Percentiles rank a stretch among this genome's conserved stretches.
Evolutionary conservation across 2,329 filamentous ascomycete species (phyloP).

Genomic region (Penicillium oxalicum): DNA sequence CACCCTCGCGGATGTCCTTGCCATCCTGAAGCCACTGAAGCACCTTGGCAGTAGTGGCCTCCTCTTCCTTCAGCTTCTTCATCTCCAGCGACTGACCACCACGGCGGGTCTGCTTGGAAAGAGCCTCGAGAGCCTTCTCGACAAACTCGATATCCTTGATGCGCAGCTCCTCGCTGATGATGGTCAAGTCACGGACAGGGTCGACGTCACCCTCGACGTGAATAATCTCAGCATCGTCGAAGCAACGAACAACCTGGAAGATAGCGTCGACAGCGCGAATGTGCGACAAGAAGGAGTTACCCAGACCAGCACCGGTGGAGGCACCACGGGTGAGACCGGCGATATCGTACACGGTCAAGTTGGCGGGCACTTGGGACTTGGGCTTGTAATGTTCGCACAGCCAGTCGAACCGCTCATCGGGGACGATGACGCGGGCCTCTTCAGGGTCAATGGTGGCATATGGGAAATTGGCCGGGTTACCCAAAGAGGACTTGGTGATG

Average conservation of each 20-base stretch:
- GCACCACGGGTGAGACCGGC: constrained; percentile 92
- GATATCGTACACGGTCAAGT: constrained; percentile 97
- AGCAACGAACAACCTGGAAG: constrained; percentile 93
- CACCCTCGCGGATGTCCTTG: constrained; percentile 87
- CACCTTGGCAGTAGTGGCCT: constrained; percentile 87
- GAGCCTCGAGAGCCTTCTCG: constrained; percentile 86
- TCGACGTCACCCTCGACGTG: constrained; percentile 99
- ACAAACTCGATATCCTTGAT: constrained; percentile 99
- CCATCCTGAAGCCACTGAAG: constrained; percentile 75
- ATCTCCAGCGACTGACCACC: constrained; percentile 94
- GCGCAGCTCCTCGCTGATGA: constrained; percentile 92
- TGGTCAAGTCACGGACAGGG: constrained; percentile 85
- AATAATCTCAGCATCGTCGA: constrained; percentile 98
- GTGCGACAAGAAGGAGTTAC: constrained; percentile 96
- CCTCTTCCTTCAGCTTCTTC: constrained; percentile 94
- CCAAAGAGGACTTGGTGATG: constrained; percentile 94
- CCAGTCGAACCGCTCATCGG: constrained; percentile 95
- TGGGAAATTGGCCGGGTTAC: constrained; percentile 98
- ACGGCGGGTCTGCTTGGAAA: constrained; percentile 90
- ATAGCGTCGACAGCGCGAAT: constrained; percentile 97
- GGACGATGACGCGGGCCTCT: constrained; percentile 94
- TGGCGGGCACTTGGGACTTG: constrained; percentile 93
- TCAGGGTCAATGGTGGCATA: constrained; percentile 99
- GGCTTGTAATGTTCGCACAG: constrained; percentile 94
- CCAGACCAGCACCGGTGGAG: constrained; percentile 93